Evolutionary conservation across 768 basidiomycete species (phyloP).

Genomic region (Tulasnella sp.): DNA sequence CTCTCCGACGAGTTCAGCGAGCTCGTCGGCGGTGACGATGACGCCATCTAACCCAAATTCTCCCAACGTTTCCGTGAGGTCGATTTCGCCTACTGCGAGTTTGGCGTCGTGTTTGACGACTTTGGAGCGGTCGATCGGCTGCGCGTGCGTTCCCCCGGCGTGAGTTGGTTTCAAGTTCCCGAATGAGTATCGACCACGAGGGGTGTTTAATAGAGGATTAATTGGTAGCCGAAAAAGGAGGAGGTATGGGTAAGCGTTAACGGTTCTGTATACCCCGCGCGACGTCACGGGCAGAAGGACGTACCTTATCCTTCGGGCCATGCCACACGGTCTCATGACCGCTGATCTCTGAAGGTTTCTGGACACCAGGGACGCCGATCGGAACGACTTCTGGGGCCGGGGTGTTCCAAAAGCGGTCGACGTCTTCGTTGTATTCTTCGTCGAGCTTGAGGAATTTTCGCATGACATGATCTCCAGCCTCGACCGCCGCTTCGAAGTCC

Average conservation of each 20-base stretch:
- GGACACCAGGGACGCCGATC: conserved; percentile 74
- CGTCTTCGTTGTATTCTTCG: conserved; percentile 53
- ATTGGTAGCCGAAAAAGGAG: conserved; percentile 22
- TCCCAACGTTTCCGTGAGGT: conserved; percentile 58
- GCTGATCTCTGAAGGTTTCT: conserved; percentile 68
- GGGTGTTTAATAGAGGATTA: neutral
- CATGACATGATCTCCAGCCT: conserved; percentile 57
- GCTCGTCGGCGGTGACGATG: conserved; percentile 66
- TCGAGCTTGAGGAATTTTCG: conserved; percentile 57
- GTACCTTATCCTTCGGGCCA: conserved; percentile 16
- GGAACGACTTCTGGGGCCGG: conserved; percentile 49
- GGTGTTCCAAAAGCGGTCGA: conserved; percentile 48
- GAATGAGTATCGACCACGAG: neutral
- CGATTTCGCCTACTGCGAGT: conserved; percentile 41
- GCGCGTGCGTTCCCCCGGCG: neutral
- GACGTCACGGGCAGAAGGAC: neutral
- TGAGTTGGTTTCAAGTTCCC: neutral
- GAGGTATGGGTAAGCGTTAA: conserved; percentile 33
- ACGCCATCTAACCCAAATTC: conserved; percentile 71
- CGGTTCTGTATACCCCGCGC: neutral
- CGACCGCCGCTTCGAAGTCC: conserved; percentile 65
- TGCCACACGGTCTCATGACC: conserved; percentile 50
- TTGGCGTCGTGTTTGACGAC: conserved; percentile 44
- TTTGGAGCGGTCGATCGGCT: conserved; percentile 19
- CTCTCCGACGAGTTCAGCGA: conserved; percentile 60